These are phyloP conservation scores for Fusarium nurragi DNA, from an alignment of 2,329 filamentous ascomycete genomes.

Conservation along the genomic window DNA sequence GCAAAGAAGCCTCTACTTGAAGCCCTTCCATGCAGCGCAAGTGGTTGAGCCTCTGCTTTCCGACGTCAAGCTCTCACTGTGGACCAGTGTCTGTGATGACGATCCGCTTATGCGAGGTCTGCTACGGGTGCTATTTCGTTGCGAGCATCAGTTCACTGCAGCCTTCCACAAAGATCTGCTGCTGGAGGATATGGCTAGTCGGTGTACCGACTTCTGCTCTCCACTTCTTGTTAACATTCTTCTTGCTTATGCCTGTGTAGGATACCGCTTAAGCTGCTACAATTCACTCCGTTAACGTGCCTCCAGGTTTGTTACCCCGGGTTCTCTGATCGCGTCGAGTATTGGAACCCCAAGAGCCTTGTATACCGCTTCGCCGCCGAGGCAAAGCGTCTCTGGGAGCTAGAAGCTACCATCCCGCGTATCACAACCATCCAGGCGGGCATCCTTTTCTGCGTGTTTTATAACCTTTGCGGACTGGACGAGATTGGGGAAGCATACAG, in stretches of 20 bases:
- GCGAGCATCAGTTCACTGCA: constrained; percentile 51
- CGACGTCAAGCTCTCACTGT: constrained; percentile 45
- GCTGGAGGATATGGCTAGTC: constrained; percentile 50
- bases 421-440: constrained; percentile 52
- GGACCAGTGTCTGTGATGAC: constrained; percentile 51
- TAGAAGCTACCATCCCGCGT: constrained; percentile 42
- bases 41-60: constrained; percentile 49
- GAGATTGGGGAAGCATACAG: constrained; percentile 50
- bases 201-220: constrained; percentile 50
- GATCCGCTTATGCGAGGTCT: constrained; percentile 50
- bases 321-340: constrained; percentile 46
- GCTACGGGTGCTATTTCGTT: constrained; percentile 43
- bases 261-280: background rate
- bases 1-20: constrained; percentile 43
- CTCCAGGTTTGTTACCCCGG: constrained; percentile 45
- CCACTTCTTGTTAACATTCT: constrained; percentile 52
- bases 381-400: constrained; percentile 52
- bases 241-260: constrained; percentile 51
- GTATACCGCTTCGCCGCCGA: constrained; percentile 52
- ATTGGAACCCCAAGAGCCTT: constrained; percentile 50
- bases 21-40: constrained; percentile 50
- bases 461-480: constrained; percentile 50
- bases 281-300: background rate
- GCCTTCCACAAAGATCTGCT: constrained; percentile 54
- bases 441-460: constrained; percentile 46